Percentiles rank a stretch among this genome's conserved stretches.
These are phyloP conservation scores for Saccharomyces paradoxus DNA, from an alignment of 805 yeast species.

Conservation along the genomic window DNA sequence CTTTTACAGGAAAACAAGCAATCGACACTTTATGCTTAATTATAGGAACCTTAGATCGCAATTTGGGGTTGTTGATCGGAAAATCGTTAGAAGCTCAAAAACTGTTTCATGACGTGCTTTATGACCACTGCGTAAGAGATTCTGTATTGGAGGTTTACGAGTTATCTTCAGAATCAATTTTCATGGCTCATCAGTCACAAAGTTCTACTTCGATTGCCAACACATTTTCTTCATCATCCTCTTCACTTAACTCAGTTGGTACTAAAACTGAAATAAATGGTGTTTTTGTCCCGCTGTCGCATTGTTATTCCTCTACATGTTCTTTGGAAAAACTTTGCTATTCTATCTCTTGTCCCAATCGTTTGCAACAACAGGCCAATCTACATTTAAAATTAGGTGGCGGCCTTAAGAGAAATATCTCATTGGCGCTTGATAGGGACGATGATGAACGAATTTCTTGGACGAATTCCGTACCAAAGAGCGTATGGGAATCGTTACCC, in stretches of 20 bases:
- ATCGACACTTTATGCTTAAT: constrained; percentile 83
- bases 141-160: constrained; percentile 82
- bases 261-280: constrained; percentile 52
- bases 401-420: constrained; percentile 59
- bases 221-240: neutral
- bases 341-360: constrained; percentile 91
- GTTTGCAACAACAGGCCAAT: constrained; percentile 92
- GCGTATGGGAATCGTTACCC: constrained; percentile 64
- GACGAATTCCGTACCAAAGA: constrained; percentile 81
- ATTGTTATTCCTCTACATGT: constrained; percentile 96
- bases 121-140: constrained; percentile 87
- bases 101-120: constrained; percentile 89
- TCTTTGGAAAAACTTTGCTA: constrained; percentile 82
- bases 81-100: constrained; percentile 91
- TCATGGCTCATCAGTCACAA: constrained; percentile 22
- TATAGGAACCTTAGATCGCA: constrained; percentile 83
- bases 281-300: constrained; percentile 84
- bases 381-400: constrained; percentile 82
- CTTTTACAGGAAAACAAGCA: constrained; percentile 90
- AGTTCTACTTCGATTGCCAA: constrained; percentile 1
- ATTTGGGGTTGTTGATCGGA: constrained; percentile 80
- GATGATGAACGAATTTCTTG: constrained; percentile 50
- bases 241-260: constrained; percentile 1
- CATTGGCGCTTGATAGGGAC: constrained; percentile 37
- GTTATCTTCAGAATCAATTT: constrained; percentile 42